These are phyloP conservation scores for Quercus ilex DNA, from an alignment of 306 rosid species.

Conservation along the genomic window DNA sequence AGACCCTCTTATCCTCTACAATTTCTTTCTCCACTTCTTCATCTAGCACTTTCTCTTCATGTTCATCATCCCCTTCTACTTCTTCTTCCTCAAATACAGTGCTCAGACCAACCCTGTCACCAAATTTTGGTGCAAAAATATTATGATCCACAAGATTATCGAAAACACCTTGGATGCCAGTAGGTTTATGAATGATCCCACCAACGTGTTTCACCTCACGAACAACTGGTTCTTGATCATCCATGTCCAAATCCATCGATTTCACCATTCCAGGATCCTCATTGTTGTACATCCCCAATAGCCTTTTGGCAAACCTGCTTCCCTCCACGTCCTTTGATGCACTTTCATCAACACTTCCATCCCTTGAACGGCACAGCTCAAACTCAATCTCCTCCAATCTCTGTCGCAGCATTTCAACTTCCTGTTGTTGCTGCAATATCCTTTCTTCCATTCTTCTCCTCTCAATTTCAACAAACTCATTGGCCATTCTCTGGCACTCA, in stretches of 20 bases:
- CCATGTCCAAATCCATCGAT: conserved; percentile 98
- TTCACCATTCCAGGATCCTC: conserved; percentile 82
- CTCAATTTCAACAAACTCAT: conserved; percentile 81
- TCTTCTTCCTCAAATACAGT: conserved; percentile 89
- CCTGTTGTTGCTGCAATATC: conserved; percentile 83
- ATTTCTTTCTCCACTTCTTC: conserved; percentile 81
- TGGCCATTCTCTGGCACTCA: conserved; percentile 88
- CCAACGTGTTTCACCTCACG: conserved; percentile 52
- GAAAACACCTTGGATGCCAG: conserved; percentile 30
- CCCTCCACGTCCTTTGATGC: conserved; percentile 55
- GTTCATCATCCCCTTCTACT: conserved; percentile 44
- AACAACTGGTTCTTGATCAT: conserved; percentile 72
- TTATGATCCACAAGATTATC: conserved; percentile 37
- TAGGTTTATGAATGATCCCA: conserved; percentile 34
- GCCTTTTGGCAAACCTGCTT: conserved; percentile 61
- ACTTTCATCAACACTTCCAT: conserved; percentile 31
- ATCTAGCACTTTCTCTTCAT: conserved; percentile 46
- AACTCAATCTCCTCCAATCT: conserved; percentile 85
- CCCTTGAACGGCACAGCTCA: conserved; percentile 47
- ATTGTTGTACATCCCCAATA: conserved; percentile 64
- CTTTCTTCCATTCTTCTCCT: conserved; percentile 94
- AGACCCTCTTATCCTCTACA: conserved; percentile 83
- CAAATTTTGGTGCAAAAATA: conserved; percentile 41
- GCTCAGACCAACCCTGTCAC: conserved; percentile 59
- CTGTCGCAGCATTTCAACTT: conserved; percentile 77